Base-by-base conservation (phyloP, 108 stramenopile species). In the Pseudonitzschia multiseries region DNA sequence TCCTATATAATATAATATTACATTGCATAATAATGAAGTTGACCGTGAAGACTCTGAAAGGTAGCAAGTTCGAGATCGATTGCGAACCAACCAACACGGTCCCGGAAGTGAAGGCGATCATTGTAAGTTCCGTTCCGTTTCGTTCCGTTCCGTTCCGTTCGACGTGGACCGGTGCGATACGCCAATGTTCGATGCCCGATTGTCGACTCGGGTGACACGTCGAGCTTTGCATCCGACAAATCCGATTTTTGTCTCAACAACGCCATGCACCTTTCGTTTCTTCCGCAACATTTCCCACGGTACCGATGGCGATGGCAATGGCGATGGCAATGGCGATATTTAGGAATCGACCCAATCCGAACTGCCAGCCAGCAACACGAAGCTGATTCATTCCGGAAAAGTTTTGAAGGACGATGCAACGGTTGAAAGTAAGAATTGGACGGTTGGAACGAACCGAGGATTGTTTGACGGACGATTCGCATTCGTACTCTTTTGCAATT, bases 311-410 rank as follows among this genome's bases (percentile, higher is more conserved):
- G 46, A 48, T 18, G n/a, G n/a, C n/a, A n/a, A n/a, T n/a, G n/a
- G n/a, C n/a, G n/a, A n/a, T n/a, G n/a, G n/a, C n/a, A n/a, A n/a
- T n/a, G n/a, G n/a, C n/a, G n/a, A n/a, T n/a, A n/a, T n/a, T n/a
- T n/a, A 93, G 90, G 90, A 91, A 90, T 61, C 70, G 21, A 65
- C 78, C 65, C 89, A 93, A 28, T 71, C 91, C 4, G 93, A 92
- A 46, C 78, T 95, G 12, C 80, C 86, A 3, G 92, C 91, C 29
- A 80, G 82, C 42, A 69, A 27, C 54, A 84, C 93, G 92, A 99
- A 97, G 84, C 84, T 99, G 48, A 99, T 99, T 74, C 96, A 98
- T 76, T 89, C 93, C 4, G 97, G 97, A 50, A 97, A 97, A 78
- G 93, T 99, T 31, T 79, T 99, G 64, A 97, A 97, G 72, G 97